phyloP scores from a whole-genome alignment of 257 asterid genomes.

The Phtheirospermum japonicum region DNA sequence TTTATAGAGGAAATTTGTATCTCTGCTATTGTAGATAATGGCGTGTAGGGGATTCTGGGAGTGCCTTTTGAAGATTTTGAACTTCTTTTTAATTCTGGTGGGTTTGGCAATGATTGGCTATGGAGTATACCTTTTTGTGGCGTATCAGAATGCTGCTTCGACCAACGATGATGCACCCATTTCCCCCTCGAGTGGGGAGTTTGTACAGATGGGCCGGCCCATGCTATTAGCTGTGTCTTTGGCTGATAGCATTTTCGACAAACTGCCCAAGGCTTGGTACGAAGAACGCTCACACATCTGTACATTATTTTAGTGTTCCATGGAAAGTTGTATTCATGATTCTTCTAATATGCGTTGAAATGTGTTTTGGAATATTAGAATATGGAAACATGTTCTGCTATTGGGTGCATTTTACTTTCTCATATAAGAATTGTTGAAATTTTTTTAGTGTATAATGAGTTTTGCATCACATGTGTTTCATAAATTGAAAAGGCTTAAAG shows the following conservation, averaged over 20 bases:
- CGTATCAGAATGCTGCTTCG: slow-evolving; percentile 44
- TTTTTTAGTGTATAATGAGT: neutral
- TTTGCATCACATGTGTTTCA: neutral
- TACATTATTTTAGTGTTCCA: neutral
- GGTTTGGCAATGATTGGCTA: slow-evolving; percentile 82
- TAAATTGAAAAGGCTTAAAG: slow-evolving; percentile 1
- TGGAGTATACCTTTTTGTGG: slow-evolving; percentile 74
- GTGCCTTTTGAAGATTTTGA: slow-evolving; percentile 71
- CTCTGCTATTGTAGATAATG: slow-evolving; percentile 34
- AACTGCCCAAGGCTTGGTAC: slow-evolving; percentile 95
- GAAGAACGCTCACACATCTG: neutral
- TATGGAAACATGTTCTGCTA: neutral
- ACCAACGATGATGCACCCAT: slow-evolving; percentile 40
- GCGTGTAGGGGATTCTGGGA: slow-evolving; percentile 76
- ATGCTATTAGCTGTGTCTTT: slow-evolving; percentile 73
- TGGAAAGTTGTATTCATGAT: slow-evolving; percentile 22
- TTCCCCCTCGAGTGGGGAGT: slow-evolving; percentile 48
- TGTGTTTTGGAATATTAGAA: neutral
- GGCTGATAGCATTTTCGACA: slow-evolving; percentile 68
- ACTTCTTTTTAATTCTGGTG: slow-evolving; percentile 56
- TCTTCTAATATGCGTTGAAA: neutral
- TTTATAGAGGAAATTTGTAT: neutral
- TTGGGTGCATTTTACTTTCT: neutral
- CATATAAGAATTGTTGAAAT: neutral
- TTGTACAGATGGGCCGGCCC: slow-evolving; percentile 82